Base-by-base conservation (phyloP, 768 basidiomycete genomes). In the Xerocomus potaroensis region DNA sequence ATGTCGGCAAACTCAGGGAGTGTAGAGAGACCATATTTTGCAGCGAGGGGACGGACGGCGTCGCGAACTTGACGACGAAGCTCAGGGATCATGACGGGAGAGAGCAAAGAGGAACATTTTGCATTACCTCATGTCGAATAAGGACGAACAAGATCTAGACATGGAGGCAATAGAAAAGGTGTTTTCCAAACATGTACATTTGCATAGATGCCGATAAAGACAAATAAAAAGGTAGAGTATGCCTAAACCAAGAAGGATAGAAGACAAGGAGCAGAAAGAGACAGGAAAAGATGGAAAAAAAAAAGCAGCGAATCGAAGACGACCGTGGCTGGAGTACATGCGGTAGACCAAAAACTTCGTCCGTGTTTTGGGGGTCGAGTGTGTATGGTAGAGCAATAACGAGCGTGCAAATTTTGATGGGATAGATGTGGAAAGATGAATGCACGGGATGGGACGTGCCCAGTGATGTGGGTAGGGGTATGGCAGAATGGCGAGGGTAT, bases 1-100 rank as follows among this genome's bases (percentile, higher is more conserved):
- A 76, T 72, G 27, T 76, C 70, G 15, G 85, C 72, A 56, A 82
- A 73, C 2, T 73, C 70, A 0, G 77, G 72, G 38, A 89, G 73
- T 44, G 77, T 72, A 14, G 71, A 69, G 34, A 87, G 72, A 37
- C 77, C 75, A 38, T 81, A 66, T 24, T 58, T 58, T 12, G 54
- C 26, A 3, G 63, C 63, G 8, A 62, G 15, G 8, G 70, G 69
- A n/a, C 56, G 49, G 24, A 55, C 56, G 24, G 58, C 43, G 22
- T 66, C 57, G 26, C 66, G 67, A 27, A 66, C 35, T 43, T 63
- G 51, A 36, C 43, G 49, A 15, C 65, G 57, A 9, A 66, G 51
- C 34, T 65, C 66, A 16, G 55, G 49, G 41, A 66, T 62, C 65
- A 66, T 61, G 47, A 14, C 19, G 44, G 53, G 21, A 24, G 11